Evolutionary conservation across 2,329 filamentous ascomycete species (phyloP).

Genomic region (Exophiala bonariae): DNA sequence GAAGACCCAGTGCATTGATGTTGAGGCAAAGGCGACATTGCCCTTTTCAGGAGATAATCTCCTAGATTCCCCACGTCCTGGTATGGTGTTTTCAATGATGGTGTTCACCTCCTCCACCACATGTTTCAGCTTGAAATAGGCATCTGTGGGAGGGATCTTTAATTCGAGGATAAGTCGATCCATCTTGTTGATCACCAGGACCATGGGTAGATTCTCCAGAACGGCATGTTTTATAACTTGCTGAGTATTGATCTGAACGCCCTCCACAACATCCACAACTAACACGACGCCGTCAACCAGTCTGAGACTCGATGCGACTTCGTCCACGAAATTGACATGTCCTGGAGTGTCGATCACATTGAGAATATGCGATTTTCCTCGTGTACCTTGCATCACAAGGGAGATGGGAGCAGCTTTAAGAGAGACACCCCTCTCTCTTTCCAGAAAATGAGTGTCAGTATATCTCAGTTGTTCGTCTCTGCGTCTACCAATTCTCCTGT

Average conservation of each 20-base stretch:
- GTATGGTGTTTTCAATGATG: conserved; percentile 82
- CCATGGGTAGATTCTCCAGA: conserved; percentile 83
- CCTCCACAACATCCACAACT: conserved; percentile 94
- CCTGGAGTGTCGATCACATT: conserved; percentile 96
- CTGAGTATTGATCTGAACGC: conserved; percentile 98
- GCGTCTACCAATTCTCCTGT: conserved; percentile 77
- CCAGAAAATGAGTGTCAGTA: conserved; percentile 86
- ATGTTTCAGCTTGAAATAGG: conserved; percentile 98
- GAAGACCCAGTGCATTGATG: conserved; percentile 94
- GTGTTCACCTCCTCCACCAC: conserved; percentile 99
- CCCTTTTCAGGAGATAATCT: conserved; percentile 93
- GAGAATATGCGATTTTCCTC: conserved; percentile 90
- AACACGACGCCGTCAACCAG: conserved; percentile 89
- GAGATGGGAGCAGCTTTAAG: conserved; percentile 95
- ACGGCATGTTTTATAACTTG: conserved; percentile 96
- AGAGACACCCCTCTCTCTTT: conserved; percentile 85
- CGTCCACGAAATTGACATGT: conserved; percentile 97
- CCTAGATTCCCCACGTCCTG: conserved; percentile 74
- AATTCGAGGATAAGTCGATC: conserved; percentile 92
- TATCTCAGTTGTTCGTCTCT: conserved; percentile 90
- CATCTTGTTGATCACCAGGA: conserved; percentile 94
- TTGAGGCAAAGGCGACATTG: conserved; percentile 95
- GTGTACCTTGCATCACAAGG: conserved; percentile 80
- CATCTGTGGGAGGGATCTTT: conserved; percentile 89
- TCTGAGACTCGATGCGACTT: conserved; percentile 84